These are phyloP conservation scores for Sarocladiaceae sp. DNA, from an alignment of 2,329 filamentous ascomycete species.

Conservation along the genomic window DNA sequence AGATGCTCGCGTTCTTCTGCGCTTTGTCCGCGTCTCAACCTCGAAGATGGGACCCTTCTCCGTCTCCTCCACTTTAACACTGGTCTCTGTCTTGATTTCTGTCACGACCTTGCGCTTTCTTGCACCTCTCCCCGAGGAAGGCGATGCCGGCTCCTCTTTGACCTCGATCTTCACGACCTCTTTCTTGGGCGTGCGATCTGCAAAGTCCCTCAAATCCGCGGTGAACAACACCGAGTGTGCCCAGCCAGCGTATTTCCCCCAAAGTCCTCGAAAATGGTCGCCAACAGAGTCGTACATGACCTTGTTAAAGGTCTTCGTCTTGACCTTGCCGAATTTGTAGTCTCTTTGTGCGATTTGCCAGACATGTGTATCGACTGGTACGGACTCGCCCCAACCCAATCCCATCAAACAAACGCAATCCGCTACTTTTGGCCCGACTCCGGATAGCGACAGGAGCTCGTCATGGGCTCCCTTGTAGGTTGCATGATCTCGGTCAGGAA, in stretches of 20 bases:
- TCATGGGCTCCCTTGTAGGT: conserved; percentile 80
- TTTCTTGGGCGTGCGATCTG: conserved; percentile 49
- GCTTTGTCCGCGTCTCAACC: conserved; percentile 17
- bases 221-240: conserved; percentile 96
- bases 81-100: conserved; percentile 14
- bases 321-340: conserved; percentile 86
- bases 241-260: conserved; percentile 95
- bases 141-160: conserved; percentile 21
- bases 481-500: conserved; percentile 42
- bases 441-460: conserved; percentile 71
- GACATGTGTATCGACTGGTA: conserved; percentile 95
- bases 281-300: conserved; percentile 85
- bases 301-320: conserved; percentile 82
- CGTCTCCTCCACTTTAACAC: conserved; percentile 19
- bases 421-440: conserved; percentile 93
- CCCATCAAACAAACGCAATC: conserved; percentile 98
- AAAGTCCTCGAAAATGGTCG: conserved; percentile 82
- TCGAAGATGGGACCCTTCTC: conserved; percentile 16
- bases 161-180: conserved; percentile 24
- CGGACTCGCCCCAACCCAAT: conserved; percentile 89
- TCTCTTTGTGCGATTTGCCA: conserved; percentile 98
- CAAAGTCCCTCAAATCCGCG: conserved; percentile 82
- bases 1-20: conserved; percentile 19
- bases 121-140: neutral
- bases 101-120: conserved; percentile 20